Evolutionary conservation across 257 asterid species (phyloP), one percentile per base, ranked within the genome.

Genomic region (Solanum tarijense): DNA sequence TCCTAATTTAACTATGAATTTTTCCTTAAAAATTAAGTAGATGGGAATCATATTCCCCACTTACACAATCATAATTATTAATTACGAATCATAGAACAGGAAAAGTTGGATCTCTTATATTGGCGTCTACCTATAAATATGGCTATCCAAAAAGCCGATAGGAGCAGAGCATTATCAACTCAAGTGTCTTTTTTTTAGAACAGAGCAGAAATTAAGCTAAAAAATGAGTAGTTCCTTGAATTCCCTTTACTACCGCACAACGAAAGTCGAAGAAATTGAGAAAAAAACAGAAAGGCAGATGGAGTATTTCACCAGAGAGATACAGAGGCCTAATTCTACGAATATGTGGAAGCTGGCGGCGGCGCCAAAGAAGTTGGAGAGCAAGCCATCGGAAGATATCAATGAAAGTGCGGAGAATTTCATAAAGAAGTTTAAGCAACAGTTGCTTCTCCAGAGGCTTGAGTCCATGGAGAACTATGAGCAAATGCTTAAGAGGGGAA

Each of bases 381-480:
- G 29, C 29, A 27, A 27, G 29, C 76, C 92, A 0, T 83, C 92
- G 1, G 96, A 88, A 48, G 98, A 96, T 62, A 90, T 96, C 18
- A 92, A 96, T 66, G 90, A 90, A 71, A 93, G 95, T 46, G 98
- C 98, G 23, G 98, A 96, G 29, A 95, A 93, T 1, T 94, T 96
- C 90, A 96, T 96, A 35, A 92, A 83, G 78, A 96, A 93, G 83
- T 94, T 96, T 68, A 94, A 90, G 92, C 89, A 94, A 81, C 96
- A 96, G 43, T 35, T 96, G 73, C 88, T 89, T 46, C 93, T 95
- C 32, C 98, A 94, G 88, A 94, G 98, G 94, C 90, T 96, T 1
- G 94, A 94, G 90, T 96, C 98, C 27, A 92, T 96, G 23, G 98
- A 95, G 90, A 93, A 94, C 89, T 95, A 93, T 84, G 85, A 96